Conservation (phyloP, 2,329 filamentous ascomycete genomes). For the Elsinoe ampelina region DNA sequence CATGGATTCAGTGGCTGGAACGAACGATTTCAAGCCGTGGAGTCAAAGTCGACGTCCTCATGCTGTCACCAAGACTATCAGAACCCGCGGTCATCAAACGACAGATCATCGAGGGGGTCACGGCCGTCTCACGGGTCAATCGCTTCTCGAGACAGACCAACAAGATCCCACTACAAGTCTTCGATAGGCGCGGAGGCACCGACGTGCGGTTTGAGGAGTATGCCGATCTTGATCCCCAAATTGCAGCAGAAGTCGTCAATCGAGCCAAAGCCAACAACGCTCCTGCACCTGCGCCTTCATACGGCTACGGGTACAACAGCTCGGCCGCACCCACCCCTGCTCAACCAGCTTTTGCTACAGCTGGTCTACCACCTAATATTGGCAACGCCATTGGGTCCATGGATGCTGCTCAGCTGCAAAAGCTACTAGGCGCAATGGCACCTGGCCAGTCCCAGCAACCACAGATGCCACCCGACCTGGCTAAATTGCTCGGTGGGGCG, state of each 20-base stretch:
- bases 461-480: slow-evolving; percentile 24
- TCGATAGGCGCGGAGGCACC: slow-evolving; percentile 66
- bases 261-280: slow-evolving; percentile 51
- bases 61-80: slow-evolving; percentile 65
- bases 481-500: slow-evolving; percentile 28
- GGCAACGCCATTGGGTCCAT: slow-evolving; percentile 58
- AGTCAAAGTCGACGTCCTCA: slow-evolving; percentile 69
- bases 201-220: slow-evolving; percentile 81
- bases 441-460: slow-evolving; percentile 24
- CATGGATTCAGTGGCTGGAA: slow-evolving; percentile 78
- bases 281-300: slow-evolving; percentile 29
- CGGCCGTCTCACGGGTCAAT: slow-evolving; percentile 72
- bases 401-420: slow-evolving; percentile 62
- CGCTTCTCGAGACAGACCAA: slow-evolving; percentile 53
- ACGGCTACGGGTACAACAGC: slow-evolving; percentile 19
- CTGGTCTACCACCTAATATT: slow-evolving; percentile 39
- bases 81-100: slow-evolving; percentile 71
- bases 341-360: background rate
- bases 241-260: slow-evolving; percentile 71
- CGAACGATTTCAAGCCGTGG: slow-evolving; percentile 61
- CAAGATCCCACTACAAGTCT: slow-evolving; percentile 74
- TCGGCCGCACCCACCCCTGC: slow-evolving; percentile 14
- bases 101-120: slow-evolving; percentile 80
- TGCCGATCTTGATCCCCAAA: slow-evolving; percentile 64
- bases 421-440: slow-evolving; percentile 53